These are phyloP conservation scores for Pythium phragmitis DNA, from an alignment of 352 stramenopile species.

Conservation along the genomic window DNA sequence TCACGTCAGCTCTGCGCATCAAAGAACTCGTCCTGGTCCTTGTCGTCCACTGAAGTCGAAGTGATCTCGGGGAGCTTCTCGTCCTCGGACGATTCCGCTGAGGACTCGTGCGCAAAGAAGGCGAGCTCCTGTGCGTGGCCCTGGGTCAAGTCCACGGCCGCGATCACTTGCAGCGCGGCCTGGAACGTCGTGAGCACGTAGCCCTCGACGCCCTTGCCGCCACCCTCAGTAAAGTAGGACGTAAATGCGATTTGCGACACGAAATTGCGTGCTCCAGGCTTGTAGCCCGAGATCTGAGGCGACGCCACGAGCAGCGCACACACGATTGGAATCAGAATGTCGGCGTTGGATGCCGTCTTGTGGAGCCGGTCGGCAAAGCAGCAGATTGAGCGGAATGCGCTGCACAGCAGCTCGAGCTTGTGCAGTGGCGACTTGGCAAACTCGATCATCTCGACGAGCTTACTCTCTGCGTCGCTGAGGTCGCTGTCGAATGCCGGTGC, in stretches of 20 bases:
- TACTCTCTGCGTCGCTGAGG: slow-evolving; percentile 41
- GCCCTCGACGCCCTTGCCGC: slow-evolving; percentile 71
- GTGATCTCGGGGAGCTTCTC: slow-evolving; percentile 3
- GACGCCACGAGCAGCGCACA: slow-evolving; percentile 60
- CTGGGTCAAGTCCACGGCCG: slow-evolving; percentile 53
- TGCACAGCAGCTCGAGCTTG: slow-evolving; percentile 65
- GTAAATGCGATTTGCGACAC: slow-evolving; percentile 74
- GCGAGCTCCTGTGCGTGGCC: slow-evolving; percentile 56
- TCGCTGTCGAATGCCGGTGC: slow-evolving; percentile 30
- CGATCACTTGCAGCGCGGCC: slow-evolving; percentile 66
- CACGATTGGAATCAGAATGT: slow-evolving; percentile 72
- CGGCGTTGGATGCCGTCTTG: slow-evolving; percentile 57
- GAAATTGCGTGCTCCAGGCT: slow-evolving; percentile 31
- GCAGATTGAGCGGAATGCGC: slow-evolving; percentile 59
- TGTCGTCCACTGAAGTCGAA: slow-evolving; percentile 6
- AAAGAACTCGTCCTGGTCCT: slow-evolving; percentile 54
- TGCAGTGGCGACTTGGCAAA: slow-evolving; percentile 47
- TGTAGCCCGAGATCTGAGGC: slow-evolving; percentile 13
- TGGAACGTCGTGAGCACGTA: slow-evolving; percentile 81
- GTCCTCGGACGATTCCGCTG: slow-evolving; percentile 22
- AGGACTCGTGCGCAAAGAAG: slow-evolving; percentile 28
- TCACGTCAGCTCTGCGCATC: slow-evolving; percentile 28
- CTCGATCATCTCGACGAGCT: slow-evolving; percentile 47
- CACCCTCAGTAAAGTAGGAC: slow-evolving; percentile 73
- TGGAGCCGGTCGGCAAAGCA: slow-evolving; percentile 67